These are phyloP conservation scores for Atkinsonella hypoxylon DNA, from an alignment of 2,329 filamentous ascomycete genomes.

Conservation along the genomic window DNA sequence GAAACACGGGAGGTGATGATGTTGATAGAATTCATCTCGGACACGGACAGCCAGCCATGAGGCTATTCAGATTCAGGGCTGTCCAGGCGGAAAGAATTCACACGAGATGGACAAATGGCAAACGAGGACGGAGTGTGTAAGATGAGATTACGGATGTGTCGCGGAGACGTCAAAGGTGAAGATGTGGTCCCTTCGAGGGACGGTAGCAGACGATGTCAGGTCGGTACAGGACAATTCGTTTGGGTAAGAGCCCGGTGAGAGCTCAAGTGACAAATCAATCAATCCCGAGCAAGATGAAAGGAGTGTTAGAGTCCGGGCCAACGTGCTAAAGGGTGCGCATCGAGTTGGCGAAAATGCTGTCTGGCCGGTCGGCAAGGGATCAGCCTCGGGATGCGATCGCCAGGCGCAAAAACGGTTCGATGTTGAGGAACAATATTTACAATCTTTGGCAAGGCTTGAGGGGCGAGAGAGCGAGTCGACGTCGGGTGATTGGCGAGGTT, in stretches of 20 bases:
- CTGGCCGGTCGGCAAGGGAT: background rate
- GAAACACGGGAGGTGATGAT: constrained; percentile 79
- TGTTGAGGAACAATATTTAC: constrained; percentile 5
- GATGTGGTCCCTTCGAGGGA: background rate
- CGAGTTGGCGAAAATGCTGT: background rate
- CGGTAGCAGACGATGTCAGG: constrained; percentile 4
- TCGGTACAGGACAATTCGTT: background rate
- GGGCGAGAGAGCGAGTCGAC: background rate
- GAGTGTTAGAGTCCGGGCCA: background rate
- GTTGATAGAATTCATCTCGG: constrained; percentile 93
- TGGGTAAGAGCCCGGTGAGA: background rate
- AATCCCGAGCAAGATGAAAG: background rate
- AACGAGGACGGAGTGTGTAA: background rate
- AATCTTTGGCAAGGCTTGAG: constrained; percentile 4
- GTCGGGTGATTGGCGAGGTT: background rate
- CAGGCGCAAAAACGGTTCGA: constrained; percentile 1
- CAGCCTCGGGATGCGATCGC: constrained; percentile 4
- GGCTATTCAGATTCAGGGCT: constrained; percentile 6
- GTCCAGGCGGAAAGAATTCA: background rate
- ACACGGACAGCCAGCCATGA: constrained; percentile 43
- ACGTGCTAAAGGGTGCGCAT: background rate
- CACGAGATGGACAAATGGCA: background rate
- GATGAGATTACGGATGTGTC: constrained; percentile 1
- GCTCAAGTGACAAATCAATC: background rate
- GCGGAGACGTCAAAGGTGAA: background rate